Evolutionary conservation across 805 yeast species (phyloP).

Genomic region (Kuraishia molischiana): DNA sequence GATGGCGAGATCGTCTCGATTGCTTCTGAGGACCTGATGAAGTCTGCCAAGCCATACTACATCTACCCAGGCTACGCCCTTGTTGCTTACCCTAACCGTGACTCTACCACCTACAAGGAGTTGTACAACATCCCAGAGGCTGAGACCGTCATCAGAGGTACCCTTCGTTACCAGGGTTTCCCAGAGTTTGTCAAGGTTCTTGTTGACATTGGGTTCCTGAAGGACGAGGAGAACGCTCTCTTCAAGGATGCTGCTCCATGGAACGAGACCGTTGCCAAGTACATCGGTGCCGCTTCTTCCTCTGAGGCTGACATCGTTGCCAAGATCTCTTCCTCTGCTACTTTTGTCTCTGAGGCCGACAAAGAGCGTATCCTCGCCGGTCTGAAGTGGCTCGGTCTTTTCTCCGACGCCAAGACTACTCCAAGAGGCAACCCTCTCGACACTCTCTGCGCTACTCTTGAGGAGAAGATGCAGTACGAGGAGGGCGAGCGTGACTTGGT

Average conservation of each 20-base stretch:
- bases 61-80: conserved; percentile 94
- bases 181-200: conserved; percentile 94
- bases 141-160: conserved; percentile 92
- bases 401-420: conserved; percentile 63
- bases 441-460: conserved; percentile 93
- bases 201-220: conserved; percentile 88
- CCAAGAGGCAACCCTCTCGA: conserved; percentile 95
- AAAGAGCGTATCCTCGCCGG: conserved; percentile 84
- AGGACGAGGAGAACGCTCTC: conserved; percentile 57
- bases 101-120: conserved; percentile 88
- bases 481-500: conserved; percentile 94
- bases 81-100: conserved; percentile 97
- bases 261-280: conserved; percentile 77
- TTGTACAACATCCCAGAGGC: conserved; percentile 95
- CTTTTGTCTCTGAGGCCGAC: conserved; percentile 72
- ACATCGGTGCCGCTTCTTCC: conserved; percentile 65
- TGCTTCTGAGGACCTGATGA: conserved; percentile 88
- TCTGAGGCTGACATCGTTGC: conserved; percentile 66
- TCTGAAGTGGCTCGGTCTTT: conserved; percentile 88
- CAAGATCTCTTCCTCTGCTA: conserved; percentile 68
- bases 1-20: conserved; percentile 77
- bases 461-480: conserved; percentile 92
- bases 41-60: conserved; percentile 87
- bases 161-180: conserved; percentile 97
- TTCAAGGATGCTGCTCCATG: conserved; percentile 58